Percentiles rank a stretch among this genome's conserved stretches.
phyloP scores from a whole-genome alignment of 306 rosid species.

The Prunus salicina region DNA sequence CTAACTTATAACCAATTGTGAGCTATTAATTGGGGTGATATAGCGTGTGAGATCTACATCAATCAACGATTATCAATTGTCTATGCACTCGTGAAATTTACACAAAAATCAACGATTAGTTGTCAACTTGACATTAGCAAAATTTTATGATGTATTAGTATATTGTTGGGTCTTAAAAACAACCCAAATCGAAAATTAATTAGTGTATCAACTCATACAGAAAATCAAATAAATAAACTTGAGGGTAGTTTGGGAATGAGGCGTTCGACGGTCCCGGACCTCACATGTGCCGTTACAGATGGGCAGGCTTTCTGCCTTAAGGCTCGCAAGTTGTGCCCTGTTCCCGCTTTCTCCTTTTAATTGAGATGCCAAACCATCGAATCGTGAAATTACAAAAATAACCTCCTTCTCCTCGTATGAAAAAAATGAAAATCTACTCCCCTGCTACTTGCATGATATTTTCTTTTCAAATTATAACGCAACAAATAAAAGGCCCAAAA shows the following conservation, averaged over 20 bases:
- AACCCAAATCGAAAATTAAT: neutral
- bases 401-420: slow-evolving; percentile 11
- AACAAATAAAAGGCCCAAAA: neutral
- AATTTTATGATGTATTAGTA: too few species aligned
- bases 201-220: neutral
- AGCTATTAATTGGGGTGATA: too few species aligned
- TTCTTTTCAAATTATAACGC: neutral
- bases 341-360: slow-evolving; percentile 45
- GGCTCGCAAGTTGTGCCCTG: slow-evolving; percentile 55
- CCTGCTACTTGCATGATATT: neutral
- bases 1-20: too few species aligned
- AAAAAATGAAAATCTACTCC: neutral
- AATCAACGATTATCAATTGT: too few species aligned
- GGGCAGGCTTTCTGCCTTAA: slow-evolving; percentile 62
- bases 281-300: slow-evolving; percentile 75
- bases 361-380: slow-evolving; percentile 23
- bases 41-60: fast-evolving
- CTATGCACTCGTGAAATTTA: neutral
- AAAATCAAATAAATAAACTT: neutral
- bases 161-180: neutral
- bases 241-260: slow-evolving; percentile 39
- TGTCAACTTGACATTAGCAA: neutral
- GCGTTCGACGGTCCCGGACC: slow-evolving; percentile 42
- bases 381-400: slow-evolving; percentile 22
- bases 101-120: neutral